Evolutionary conservation across 768 basidiomycete genomes (phyloP), one percentile per base, ranked within the genome.

Genomic region (Royoungia palumana): DNA sequence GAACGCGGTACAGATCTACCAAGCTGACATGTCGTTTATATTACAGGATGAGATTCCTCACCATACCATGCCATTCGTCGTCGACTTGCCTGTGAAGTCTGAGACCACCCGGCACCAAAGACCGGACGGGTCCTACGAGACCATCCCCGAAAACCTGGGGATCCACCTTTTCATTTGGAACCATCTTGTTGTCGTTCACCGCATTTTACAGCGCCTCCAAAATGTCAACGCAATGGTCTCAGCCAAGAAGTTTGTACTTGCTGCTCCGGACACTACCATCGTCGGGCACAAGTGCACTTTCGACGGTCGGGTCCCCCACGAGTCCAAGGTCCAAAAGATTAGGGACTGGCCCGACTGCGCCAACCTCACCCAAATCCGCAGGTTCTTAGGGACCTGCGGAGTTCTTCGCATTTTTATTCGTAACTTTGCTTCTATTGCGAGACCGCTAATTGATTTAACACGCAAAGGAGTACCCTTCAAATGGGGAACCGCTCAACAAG

Each of bases 11-110:
- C 68, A 66, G 0, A 71, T 75, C 2, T 71, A 74, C 37, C 72
- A 77, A 14, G 70, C 65, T 13, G 65, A 75, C 44, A 61, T 74
- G 6, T 61, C 61, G 0, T 70, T 66, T 39, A 70, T 75, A 7
- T 50, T 78, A 0, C 58, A 69, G 38, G 49, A 62, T 0, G 69
- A 77, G 48, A 76, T 78, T 6, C 25, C 2, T 73, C 72, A 73
- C 1, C 20, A 60, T 6, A 70, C 70, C 0, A 49, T 55, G 0
- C 66, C 64, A 0, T 80, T 67, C 42, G 64, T 78, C 10, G 70
- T 79, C 48, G 68, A 78, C 49, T 51, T 71, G 0, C 62, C 64
- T 0, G 46, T 75, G 4, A 67, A 65, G 46, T 70, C 72, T 0
- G 68, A 67, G 0, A 14, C 19, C 1, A 65, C 69, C 0, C 41